A percentile compares a stretch with the other conserved stretches of the same genome.
Conservation (phyloP, 2,329 filamentous ascomycete species). For the Fusarium protoensiforme region DNA sequence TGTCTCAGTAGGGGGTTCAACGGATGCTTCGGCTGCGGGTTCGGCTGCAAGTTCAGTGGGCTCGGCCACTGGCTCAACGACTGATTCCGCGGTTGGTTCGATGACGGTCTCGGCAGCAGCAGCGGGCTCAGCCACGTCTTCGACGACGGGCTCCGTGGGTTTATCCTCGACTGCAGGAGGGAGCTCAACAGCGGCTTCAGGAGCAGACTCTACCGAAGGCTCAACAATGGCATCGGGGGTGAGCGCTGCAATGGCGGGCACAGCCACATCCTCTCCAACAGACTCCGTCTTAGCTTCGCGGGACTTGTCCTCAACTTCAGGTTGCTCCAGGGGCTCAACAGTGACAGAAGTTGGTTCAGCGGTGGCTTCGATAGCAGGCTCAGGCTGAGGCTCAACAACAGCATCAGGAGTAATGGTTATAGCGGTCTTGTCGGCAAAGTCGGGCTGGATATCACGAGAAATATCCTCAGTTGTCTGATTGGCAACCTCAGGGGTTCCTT, state of each 20-base stretch:
- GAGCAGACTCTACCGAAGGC: not conserved
- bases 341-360: not conserved
- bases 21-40: not conserved
- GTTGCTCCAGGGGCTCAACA: not conserved
- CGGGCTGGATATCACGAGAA: not conserved
- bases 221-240: not conserved
- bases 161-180: not conserved
- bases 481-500: not conserved
- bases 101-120: not conserved
- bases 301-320: not conserved
- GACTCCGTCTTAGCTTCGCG: constrained; percentile 1
- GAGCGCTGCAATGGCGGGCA: not conserved
- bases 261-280: not conserved
- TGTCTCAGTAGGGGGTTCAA: not conserved
- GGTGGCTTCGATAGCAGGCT: not conserved
- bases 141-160: not conserved
- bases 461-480: not conserved
- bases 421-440: not conserved
- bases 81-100: constrained; percentile 1
- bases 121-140: not conserved
- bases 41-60: not conserved
- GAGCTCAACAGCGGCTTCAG: not conserved
- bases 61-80: constrained; percentile 3
- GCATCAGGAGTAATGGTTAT: constrained; percentile 3
- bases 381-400: not conserved